These are phyloP conservation scores for Acacia concinna DNA, from an alignment of 331 rosid species.

Conservation along the genomic window DNA sequence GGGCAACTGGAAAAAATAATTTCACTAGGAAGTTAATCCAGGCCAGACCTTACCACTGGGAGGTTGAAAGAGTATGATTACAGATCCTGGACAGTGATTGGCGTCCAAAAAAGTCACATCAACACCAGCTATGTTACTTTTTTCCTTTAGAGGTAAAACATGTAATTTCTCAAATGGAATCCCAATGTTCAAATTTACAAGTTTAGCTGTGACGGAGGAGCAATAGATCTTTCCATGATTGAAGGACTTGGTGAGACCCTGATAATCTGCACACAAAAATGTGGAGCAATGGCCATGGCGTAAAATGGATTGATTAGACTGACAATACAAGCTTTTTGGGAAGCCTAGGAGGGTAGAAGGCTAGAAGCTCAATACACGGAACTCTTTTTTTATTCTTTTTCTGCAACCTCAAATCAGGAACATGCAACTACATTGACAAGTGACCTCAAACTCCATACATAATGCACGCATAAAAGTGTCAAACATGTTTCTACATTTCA, in stretches of 20 bases:
- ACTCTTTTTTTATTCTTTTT: slow-evolving; percentile 13
- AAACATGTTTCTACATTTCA: not conserved
- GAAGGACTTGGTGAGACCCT: slow-evolving; percentile 91
- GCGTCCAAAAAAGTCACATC: slow-evolving; percentile 94
- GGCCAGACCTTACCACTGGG: slow-evolving; percentile 83
- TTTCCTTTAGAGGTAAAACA: slow-evolving; percentile 71
- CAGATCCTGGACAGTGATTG: slow-evolving; percentile 93
- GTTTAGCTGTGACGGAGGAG: slow-evolving; percentile 77
- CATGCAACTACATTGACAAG: not conserved
- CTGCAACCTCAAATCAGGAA: slow-evolving; percentile 28
- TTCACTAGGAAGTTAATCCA: slow-evolving; percentile 35
- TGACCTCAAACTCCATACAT: slow-evolving; percentile 15
- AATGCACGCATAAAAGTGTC: not conserved
- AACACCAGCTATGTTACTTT: slow-evolving; percentile 64
- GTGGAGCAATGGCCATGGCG: slow-evolving; percentile 22
- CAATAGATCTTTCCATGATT: slow-evolving; percentile 90
- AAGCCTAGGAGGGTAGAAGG: slow-evolving; percentile 1
- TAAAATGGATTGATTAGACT: slow-evolving; percentile 11
- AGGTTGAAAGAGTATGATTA: slow-evolving; percentile 86
- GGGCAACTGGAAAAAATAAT: slow-evolving; percentile 15
- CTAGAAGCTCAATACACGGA: slow-evolving; percentile 13
- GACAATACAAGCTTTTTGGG: not conserved
- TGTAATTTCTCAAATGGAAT: slow-evolving; percentile 81
- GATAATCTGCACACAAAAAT: slow-evolving; percentile 73
- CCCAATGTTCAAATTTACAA: slow-evolving; percentile 91